Evolutionary conservation across 2,329 filamentous ascomycete species (phyloP).

Genomic region (Aspergillus unguis): DNA sequence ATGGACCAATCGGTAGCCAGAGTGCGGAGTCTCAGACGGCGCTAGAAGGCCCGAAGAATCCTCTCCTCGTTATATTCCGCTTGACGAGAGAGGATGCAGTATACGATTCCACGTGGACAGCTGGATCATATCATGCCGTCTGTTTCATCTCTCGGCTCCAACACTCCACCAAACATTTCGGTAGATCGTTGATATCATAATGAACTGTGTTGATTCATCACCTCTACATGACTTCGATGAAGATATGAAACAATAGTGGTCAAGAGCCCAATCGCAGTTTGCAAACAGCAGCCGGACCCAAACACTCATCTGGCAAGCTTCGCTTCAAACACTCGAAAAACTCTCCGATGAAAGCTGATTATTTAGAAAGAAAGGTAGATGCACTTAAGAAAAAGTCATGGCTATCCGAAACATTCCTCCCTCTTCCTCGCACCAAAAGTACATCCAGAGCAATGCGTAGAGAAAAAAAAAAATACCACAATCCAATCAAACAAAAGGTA

Average conservation of each 20-base stretch:
- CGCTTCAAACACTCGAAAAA: slow-evolving; percentile 21
- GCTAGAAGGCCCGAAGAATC: slow-evolving; percentile 13
- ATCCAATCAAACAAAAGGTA: slow-evolving; percentile 20
- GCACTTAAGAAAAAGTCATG: slow-evolving; percentile 25
- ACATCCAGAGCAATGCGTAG: slow-evolving; percentile 25
- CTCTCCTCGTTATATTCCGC: not conserved
- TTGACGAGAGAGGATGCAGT: too few species aligned
- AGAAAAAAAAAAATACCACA: slow-evolving; percentile 13
- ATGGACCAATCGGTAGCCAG: too few species aligned
- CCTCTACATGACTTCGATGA: not conserved
- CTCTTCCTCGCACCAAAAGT: slow-evolving; percentile 21
- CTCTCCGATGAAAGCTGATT: slow-evolving; percentile 20
- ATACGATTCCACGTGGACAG: too few species aligned
- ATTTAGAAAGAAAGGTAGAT: slow-evolving; percentile 20
- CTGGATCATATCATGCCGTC: not conserved
- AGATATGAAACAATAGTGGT: slow-evolving; percentile 4
- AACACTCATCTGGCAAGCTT: slow-evolving; percentile 16
- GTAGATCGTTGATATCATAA: not conserved
- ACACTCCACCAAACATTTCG: too few species aligned
- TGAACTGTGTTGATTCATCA: not conserved
- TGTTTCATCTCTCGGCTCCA: not conserved
- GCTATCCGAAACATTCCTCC: slow-evolving; percentile 27
- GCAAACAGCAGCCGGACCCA: slow-evolving; percentile 8
- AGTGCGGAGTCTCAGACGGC: too few species aligned
- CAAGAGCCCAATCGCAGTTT: slow-evolving; percentile 9